A percentile compares a stretch with the other conserved stretches of the same genome.
These are phyloP conservation scores for Xylaria digitata DNA, from an alignment of 2,329 filamentous ascomycete species.

Conservation along the genomic window DNA sequence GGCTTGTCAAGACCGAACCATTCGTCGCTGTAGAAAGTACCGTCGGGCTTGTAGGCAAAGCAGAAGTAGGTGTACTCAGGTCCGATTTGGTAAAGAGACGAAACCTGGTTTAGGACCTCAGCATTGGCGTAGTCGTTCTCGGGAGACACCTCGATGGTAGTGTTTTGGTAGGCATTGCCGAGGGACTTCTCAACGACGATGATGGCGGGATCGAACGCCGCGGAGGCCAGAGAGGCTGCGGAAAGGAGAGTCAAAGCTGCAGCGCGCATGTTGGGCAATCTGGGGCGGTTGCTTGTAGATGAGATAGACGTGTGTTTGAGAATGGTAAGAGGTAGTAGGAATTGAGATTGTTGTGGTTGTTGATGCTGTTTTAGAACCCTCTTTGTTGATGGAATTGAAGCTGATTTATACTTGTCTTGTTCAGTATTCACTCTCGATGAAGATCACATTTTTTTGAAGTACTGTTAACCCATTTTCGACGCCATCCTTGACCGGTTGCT, in stretches of 20 bases:
- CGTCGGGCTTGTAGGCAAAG: slow-evolving; percentile 30
- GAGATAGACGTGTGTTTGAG: slow-evolving; percentile 1
- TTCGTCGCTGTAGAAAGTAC: slow-evolving; percentile 25
- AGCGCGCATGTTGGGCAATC: slow-evolving; percentile 24
- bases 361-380: background rate
- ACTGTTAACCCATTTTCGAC: background rate
- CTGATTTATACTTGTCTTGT: slow-evolving; percentile 10
- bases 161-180: slow-evolving; percentile 29
- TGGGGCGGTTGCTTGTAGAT: background rate
- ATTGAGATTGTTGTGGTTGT: background rate
- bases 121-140: slow-evolving; percentile 17
- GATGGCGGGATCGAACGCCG: background rate
- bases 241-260: slow-evolving; percentile 25
- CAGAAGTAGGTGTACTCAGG: slow-evolving; percentile 32
- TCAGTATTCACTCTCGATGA: background rate
- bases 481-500: background rate
- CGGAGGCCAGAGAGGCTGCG: slow-evolving; percentile 18
- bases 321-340: background rate
- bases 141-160: slow-evolving; percentile 13
- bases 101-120: slow-evolving; percentile 28
- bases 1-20: slow-evolving; percentile 31
- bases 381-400: background rate
- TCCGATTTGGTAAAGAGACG: slow-evolving; percentile 27
- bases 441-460: background rate
- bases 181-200: slow-evolving; percentile 31